These are phyloP conservation scores for Quercus mongolica DNA, from an alignment of 306 rosid species.

Conservation along the genomic window DNA sequence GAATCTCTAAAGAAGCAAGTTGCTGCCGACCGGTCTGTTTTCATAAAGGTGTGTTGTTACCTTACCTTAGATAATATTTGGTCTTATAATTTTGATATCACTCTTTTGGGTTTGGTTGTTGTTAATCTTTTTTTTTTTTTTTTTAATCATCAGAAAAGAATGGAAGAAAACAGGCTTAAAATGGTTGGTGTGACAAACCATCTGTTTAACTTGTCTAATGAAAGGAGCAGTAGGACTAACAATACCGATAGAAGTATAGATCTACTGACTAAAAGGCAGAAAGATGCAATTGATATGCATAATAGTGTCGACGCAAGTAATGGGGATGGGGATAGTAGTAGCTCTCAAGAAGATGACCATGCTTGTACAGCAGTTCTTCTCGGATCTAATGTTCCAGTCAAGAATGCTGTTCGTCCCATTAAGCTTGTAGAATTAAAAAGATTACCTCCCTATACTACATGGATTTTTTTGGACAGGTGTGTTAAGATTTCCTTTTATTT, in stretches of 20 bases:
- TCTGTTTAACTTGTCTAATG: slow-evolving; percentile 49
- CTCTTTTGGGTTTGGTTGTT: neutral
- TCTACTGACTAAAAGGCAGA: slow-evolving; percentile 73
- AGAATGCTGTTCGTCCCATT: slow-evolving; percentile 91
- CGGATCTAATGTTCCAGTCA: slow-evolving; percentile 85
- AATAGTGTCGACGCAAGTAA: slow-evolving; percentile 61
- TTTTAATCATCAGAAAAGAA: slow-evolving; percentile 57
- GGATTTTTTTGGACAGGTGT: slow-evolving; percentile 98
- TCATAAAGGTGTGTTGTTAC: slow-evolving; percentile 52
- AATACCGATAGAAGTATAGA: slow-evolving; percentile 46
- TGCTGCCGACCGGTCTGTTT: slow-evolving; percentile 50
- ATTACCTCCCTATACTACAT: slow-evolving; percentile 94
- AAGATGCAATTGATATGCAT: slow-evolving; percentile 84
- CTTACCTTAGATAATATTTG: slow-evolving; percentile 4
- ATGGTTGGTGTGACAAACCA: slow-evolving; percentile 57
- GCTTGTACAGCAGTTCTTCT: slow-evolving; percentile 91
- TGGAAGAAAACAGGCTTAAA: slow-evolving; percentile 78
- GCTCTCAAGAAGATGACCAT: slow-evolving; percentile 66
- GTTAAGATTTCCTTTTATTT: slow-evolving; percentile 23
- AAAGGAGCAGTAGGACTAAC: slow-evolving; percentile 30
- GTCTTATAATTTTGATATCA: slow-evolving; percentile 8
- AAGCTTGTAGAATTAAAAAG: slow-evolving; percentile 77
- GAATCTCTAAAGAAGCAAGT: slow-evolving; percentile 82
- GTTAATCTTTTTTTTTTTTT: neutral
- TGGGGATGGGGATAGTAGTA: slow-evolving; percentile 53